Conservation (phyloP, 257 asterid genomes). For the Haberlea rhodopensis region DNA sequence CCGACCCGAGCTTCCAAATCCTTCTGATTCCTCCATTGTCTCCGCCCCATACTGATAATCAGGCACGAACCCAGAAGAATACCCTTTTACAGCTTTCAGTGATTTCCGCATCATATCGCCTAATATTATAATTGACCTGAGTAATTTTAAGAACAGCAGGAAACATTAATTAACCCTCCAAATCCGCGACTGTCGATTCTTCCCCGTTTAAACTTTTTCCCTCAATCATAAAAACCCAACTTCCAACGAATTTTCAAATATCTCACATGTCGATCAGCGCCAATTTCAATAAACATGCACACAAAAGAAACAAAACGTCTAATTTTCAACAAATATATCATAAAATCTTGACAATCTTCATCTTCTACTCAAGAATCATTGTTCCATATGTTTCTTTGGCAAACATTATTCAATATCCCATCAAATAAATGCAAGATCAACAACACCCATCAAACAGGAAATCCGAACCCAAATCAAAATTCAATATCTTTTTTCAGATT, state of each 20-base stretch:
- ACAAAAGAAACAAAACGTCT: constrained; percentile 13
- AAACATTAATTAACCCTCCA: constrained; percentile 51
- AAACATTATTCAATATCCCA: constrained; percentile 11
- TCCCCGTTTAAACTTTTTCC: constrained; percentile 27
- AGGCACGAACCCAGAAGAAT: constrained; percentile 52
- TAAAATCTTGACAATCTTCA: constrained; percentile 12
- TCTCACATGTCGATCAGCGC: background rate
- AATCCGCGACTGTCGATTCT: constrained; percentile 42
- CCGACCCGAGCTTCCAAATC: constrained; percentile 52
- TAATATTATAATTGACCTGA: constrained; percentile 44
- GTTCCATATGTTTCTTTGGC: background rate
- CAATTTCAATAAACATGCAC: background rate
- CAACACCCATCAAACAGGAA: constrained; percentile 5
- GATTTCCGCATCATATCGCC: constrained; percentile 63
- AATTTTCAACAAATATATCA: constrained; percentile 26
- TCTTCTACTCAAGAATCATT: constrained; percentile 23
- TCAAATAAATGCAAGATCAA: background rate
- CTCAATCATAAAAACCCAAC: constrained; percentile 12
- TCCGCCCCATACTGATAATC: constrained; percentile 63
- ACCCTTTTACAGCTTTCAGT: constrained; percentile 56
- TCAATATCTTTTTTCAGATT: constrained; percentile 1
- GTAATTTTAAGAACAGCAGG: constrained; percentile 61
- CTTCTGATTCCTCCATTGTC: constrained; percentile 65
- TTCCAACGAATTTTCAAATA: background rate
- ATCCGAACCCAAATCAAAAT: constrained; percentile 26